Base-by-base conservation (phyloP, 1,284 basidiomycete genomes). In the Wallemia mellicola region DNA sequence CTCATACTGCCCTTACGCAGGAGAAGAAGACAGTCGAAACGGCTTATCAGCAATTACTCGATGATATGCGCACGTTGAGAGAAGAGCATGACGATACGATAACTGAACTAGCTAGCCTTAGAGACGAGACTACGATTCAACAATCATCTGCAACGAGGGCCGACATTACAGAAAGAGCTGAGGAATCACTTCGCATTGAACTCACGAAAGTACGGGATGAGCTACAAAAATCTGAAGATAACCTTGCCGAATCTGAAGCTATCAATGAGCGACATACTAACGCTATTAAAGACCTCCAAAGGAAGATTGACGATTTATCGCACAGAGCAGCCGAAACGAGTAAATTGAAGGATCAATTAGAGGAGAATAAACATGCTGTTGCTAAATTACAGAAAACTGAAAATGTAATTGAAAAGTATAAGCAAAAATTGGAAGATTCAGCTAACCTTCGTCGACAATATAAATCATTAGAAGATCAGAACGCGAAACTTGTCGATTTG, bases 341-440 rank as follows among this genome's bases (percentile, higher is more conserved):
- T 2, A 78, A 77, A 63, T 74, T 96, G 61, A 91, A 88, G 67
- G 92, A 96, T 66, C 82, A 94, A 70, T 74, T 95, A 1, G 92
- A 98, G 67, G 92, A 96, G 83, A 87, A 83, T 65, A 81, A 82
- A 24, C 88, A 94, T 70, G 81, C 86, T 2, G 83, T 85, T 2
- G 92, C 95, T 65, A 84, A 81, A 63, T 73, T 89, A 28, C 82
- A 86, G 66, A 95, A 92, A 74, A 84, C 82, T 3, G 92, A 96
- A 69, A 92, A 92, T 66, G 89, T 92, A 28, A 87, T 95, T 76
- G 89, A 96, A 70, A 98, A 96, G 70, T 94, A 95, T 73, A 92
- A 92, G 74, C 92, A 88, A 76, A 96, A 96, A 71, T 76, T 96
- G 2, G 92, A 96, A 65, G 92, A 95, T 68, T 80, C 82, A 2